These are phyloP conservation scores for Cadophora sp. DNA, from an alignment of 2,329 filamentous ascomycete genomes.

Conservation along the genomic window DNA sequence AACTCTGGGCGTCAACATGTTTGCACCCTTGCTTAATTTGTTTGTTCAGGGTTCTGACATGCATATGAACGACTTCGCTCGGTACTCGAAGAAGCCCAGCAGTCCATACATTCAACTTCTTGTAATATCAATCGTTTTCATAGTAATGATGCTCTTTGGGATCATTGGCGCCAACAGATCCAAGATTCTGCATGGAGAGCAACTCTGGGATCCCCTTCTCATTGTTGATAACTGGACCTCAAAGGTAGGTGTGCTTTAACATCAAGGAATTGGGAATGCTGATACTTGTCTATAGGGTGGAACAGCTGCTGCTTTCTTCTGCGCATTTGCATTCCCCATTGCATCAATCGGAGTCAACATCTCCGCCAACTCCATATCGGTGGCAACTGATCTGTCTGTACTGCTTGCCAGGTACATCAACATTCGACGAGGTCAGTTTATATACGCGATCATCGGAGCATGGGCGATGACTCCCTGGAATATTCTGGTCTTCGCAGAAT, in stretches of 20 bases:
- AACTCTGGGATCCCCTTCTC: constrained; percentile 29
- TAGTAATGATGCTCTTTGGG: constrained; percentile 49
- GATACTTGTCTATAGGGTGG: constrained; percentile 21
- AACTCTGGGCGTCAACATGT: too few species aligned
- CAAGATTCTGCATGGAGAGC: constrained; percentile 42
- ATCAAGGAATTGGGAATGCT: background rate
- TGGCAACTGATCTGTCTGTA: constrained; percentile 52
- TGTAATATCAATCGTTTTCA: constrained; percentile 16
- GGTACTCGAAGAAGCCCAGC: constrained; percentile 28
- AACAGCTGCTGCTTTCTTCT: constrained; percentile 48
- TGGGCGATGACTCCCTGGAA: constrained; percentile 23
- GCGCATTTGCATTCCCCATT: constrained; percentile 46
- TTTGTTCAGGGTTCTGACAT: background rate
- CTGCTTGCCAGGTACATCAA: constrained; percentile 38
- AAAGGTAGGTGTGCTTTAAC: background rate
- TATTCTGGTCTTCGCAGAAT: constrained; percentile 32
- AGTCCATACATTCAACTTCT: constrained; percentile 30
- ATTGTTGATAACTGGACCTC: constrained; percentile 36
- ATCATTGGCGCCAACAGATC: constrained; percentile 59
- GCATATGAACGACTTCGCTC: constrained; percentile 38
- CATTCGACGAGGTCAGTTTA: constrained; percentile 17
- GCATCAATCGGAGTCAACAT: constrained; percentile 46
- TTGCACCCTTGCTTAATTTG: constrained; percentile 17
- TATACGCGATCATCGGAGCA: constrained; percentile 12
- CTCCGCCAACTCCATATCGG: constrained; percentile 31